Evolutionary conservation across 257 asterid species (phyloP).

Genomic region (Solanum tarapatanum): DNA sequence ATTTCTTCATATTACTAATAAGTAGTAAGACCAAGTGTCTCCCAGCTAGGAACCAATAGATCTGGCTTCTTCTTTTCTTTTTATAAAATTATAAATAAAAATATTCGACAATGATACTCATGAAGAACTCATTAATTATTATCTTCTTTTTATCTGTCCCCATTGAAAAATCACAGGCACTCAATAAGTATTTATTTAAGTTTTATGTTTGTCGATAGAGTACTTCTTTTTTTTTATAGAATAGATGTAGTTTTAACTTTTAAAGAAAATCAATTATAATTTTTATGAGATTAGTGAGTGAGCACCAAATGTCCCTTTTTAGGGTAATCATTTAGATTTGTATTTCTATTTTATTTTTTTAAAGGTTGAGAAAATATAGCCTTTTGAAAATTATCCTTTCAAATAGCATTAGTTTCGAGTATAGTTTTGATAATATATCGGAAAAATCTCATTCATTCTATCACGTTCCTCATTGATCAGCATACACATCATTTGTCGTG

Average conservation of each 20-base stretch:
- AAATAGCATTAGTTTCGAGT: fast-evolving
- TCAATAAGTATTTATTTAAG: neutral
- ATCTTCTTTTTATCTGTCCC: neutral
- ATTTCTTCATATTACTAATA: neutral
- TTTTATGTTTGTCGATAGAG: neutral
- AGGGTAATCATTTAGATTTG: neutral
- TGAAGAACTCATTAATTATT: neutral
- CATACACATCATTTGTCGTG: neutral
- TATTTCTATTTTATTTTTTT: too few relatives aligned
- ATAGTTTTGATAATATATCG: too few relatives aligned
- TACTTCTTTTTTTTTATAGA: too few relatives aligned
- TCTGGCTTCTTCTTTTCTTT: neutral
- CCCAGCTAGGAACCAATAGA: neutral
- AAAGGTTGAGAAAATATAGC: too few relatives aligned
- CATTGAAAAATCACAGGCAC: neutral
- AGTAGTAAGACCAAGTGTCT: neutral
- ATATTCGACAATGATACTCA: neutral
- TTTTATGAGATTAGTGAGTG: neutral
- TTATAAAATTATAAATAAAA: neutral
- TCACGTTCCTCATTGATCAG: too few relatives aligned
- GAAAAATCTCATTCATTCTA: too few relatives aligned
- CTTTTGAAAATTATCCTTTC: neutral
- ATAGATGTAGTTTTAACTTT: neutral
- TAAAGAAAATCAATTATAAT: neutral
- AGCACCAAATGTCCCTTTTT: neutral